These are phyloP conservation scores for Erodium texanum DNA, from an alignment of 441 rosid genomes.

Conservation along the genomic window DNA sequence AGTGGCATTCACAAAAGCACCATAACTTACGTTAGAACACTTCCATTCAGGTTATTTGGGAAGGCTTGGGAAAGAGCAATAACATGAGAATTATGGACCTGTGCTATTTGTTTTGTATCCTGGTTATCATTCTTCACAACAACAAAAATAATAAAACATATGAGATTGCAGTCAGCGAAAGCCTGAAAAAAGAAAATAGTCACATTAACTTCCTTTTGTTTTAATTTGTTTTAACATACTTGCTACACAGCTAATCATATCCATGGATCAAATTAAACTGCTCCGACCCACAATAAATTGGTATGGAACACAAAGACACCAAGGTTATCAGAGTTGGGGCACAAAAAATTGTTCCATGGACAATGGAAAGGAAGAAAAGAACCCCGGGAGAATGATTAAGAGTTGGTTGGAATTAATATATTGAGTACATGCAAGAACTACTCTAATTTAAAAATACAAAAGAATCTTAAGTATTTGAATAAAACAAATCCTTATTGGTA, in stretches of 20 bases:
- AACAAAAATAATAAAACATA: constrained; percentile 24
- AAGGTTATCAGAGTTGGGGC: background rate
- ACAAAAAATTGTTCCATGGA: no score
- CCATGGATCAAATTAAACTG: background rate
- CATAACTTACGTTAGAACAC: constrained; percentile 60
- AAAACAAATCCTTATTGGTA: no score
- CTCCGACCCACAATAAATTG: background rate
- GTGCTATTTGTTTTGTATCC: constrained; percentile 58
- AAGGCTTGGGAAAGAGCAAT: constrained; percentile 80
- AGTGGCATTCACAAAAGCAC: constrained; percentile 13
- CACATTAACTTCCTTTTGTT: background rate
- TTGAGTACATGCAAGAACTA: background rate
- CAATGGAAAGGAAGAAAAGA: background rate
- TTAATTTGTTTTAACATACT: background rate
- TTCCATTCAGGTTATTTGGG: constrained; percentile 77
- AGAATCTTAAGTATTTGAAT: background rate
- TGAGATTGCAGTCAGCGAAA: constrained; percentile 7
- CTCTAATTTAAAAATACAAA: background rate
- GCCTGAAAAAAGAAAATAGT: background rate
- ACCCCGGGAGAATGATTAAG: background rate
- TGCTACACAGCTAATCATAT: background rate
- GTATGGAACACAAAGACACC: background rate
- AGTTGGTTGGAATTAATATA: background rate
- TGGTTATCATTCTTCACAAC: constrained; percentile 61
- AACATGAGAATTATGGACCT: constrained; percentile 76